Base-by-base conservation (phyloP, 306 rosid species). In the Luffa aegyptiaca region DNA sequence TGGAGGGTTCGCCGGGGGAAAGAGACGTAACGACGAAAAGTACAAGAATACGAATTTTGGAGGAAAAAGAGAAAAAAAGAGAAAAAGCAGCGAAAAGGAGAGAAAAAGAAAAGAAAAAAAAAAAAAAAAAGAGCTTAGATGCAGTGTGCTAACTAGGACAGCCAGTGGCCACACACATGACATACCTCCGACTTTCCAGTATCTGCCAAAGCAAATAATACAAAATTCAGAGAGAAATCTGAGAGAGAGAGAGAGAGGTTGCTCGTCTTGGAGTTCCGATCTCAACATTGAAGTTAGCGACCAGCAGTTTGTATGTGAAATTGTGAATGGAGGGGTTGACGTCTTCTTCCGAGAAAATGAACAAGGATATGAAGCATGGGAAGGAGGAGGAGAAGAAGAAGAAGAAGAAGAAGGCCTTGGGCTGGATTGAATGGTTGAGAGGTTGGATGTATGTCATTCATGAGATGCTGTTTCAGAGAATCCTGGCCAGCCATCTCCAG, bases 391-490 rank as follows among this genome's bases (percentile, higher is more conserved):
- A 88, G 79, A 75, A 76, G 51, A 42, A 2, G 16, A 70, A 36
- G 86, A 84, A 65, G 84, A 84, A 83, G 88, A 92, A 90, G 82
- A 83, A 81, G 69, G 82, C 83, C 3, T 84, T 94, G 84, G 98
- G 97, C 46, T 94, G 98, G 98, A 88, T 94, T 58, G 94, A 90
- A 74, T 94, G 98, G 97, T 13, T 89, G 10, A 82, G 97, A 63
- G 98, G 98, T 0, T 94, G 97, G 98, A 59, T 89, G 75, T 12
- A 41, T 48, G 18, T 90, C 83, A 20, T 85, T 31, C 84, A 91
- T 42, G 98, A 95, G 87, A 81, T 92, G 90, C 89, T 95, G 2
- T 95, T 92, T 79, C 98, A 95, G 87, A 82, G 98, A 80, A 95
- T 95, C 83, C 63, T 83, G 82, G 97, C 98, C 2, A 89, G 97